Percentiles rank a stretch among this genome's conserved stretches.
Evolutionary conservation across 257 asterid genomes (phyloP).

Genomic region (Echites panduratus): DNA sequence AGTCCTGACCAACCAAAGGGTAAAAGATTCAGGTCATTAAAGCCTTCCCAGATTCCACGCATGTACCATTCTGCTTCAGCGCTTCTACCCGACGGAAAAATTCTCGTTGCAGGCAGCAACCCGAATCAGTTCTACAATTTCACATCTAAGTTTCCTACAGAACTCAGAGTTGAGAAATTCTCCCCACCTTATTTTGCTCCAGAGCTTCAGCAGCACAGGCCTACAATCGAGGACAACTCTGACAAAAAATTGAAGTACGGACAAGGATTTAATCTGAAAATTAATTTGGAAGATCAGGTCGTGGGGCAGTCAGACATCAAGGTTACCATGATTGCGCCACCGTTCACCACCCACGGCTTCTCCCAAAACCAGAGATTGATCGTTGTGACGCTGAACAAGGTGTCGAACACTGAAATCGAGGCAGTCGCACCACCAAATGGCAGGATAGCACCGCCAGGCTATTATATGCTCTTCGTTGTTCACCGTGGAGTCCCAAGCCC

Average conservation of each 20-base stretch:
- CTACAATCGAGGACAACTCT: constrained; percentile 28
- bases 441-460: constrained; percentile 74
- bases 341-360: constrained; percentile 92
- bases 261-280: constrained; percentile 19
- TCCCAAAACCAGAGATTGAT: constrained; percentile 77
- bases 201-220: constrained; percentile 29
- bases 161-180: constrained; percentile 72
- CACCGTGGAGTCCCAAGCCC: constrained; percentile 71
- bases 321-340: constrained; percentile 79
- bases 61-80: constrained; percentile 77
- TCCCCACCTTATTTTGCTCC: constrained; percentile 70
- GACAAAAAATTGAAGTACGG: constrained; percentile 44
- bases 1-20: constrained; percentile 42
- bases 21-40: constrained; percentile 37
- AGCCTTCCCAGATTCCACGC: constrained; percentile 47
- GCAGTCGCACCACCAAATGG: constrained; percentile 69
- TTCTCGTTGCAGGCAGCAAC: constrained; percentile 80
- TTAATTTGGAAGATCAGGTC: constrained; percentile 12
- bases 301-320: constrained; percentile 23
- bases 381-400: constrained; percentile 34
- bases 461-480: constrained; percentile 67
- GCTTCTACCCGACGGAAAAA: constrained; percentile 56
- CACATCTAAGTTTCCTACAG: constrained; percentile 46
- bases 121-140: constrained; percentile 50
- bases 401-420: constrained; percentile 20